Percentiles rank a stretch among this genome's conserved stretches.
Conservation (phyloP, 2,329 filamentous ascomycete genomes). For the Ophiocordyceps camponoti-saundersi region DNA sequence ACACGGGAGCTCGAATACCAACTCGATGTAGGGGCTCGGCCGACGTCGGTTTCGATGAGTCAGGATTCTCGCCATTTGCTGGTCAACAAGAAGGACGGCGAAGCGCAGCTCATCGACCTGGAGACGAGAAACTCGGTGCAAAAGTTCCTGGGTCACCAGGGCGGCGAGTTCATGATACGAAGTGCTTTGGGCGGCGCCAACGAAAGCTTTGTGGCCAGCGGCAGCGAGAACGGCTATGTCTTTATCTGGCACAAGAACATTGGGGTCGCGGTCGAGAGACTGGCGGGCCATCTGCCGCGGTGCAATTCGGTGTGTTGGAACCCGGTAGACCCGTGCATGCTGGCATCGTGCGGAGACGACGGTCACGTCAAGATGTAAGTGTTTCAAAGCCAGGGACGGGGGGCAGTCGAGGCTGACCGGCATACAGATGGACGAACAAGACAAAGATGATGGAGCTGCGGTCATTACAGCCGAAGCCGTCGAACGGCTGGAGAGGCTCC, state of each 20-base stretch:
- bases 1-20: conserved; percentile 61
- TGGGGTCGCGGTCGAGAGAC: conserved; percentile 55
- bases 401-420: not conserved
- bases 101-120: conserved; percentile 66
- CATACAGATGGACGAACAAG: conserved; percentile 9
- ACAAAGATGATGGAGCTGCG: conserved; percentile 6
- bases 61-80: conserved; percentile 66
- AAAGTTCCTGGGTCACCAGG: conserved; percentile 58
- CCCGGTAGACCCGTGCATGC: conserved; percentile 62
- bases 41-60: conserved; percentile 70
- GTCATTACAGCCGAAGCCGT: conserved; percentile 2
- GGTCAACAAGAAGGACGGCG: conserved; percentile 62
- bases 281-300: conserved; percentile 58
- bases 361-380: conserved; percentile 68
- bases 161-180: conserved; percentile 64
- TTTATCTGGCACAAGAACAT: conserved; percentile 86
- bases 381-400: not conserved
- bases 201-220: conserved; percentile 81
- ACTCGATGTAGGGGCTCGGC: conserved; percentile 43
- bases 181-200: conserved; percentile 75
- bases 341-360: conserved; percentile 87
- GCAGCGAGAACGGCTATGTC: conserved; percentile 65
- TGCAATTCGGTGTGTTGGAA: conserved; percentile 89
- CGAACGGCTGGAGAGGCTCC: conserved; percentile 7
- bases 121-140: conserved; percentile 54